phyloP scores from a whole-genome alignment of 169 alveolate species.

The Cyclospora cayetanensis region DNA sequence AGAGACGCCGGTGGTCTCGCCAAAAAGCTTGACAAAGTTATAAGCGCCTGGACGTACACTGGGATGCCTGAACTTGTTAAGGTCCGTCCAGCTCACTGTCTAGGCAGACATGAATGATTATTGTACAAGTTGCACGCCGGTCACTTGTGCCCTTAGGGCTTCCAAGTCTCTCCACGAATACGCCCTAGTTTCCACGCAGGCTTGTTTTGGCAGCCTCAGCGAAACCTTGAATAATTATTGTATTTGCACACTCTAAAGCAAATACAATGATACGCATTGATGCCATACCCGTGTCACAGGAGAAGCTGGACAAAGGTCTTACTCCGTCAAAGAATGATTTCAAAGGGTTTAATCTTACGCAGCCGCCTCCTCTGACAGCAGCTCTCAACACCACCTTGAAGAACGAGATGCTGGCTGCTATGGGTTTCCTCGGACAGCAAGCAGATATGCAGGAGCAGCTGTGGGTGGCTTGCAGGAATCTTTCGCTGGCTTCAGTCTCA shows the following conservation, averaged over 20 bases:
- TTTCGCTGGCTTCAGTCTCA: background rate
- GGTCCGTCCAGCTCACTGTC: too few species aligned
- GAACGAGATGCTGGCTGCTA: background rate
- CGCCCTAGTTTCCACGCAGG: too few species aligned
- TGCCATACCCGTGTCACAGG: slow-evolving; percentile 25
- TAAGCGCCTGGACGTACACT: background rate
- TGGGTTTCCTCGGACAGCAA: background rate
- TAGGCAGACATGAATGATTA: too few species aligned
- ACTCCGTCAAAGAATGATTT: background rate
- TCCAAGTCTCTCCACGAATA: too few species aligned
- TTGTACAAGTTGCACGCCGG: too few species aligned
- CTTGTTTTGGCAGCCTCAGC: too few species aligned
- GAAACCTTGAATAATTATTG: too few species aligned
- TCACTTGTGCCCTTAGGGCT: too few species aligned
- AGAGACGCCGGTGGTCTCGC: background rate
- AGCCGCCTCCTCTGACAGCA: background rate
- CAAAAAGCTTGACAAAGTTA: background rate
- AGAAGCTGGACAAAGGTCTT: background rate
- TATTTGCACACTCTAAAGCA: too few species aligned
- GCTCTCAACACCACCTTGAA: background rate
- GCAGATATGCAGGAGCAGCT: background rate
- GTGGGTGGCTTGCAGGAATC: background rate
- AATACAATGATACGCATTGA: too few species aligned
- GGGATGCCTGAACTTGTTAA: background rate
- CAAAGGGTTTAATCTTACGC: background rate